Conservation (phyloP, 257 asterid genomes). For the Solanum phureja region DNA sequence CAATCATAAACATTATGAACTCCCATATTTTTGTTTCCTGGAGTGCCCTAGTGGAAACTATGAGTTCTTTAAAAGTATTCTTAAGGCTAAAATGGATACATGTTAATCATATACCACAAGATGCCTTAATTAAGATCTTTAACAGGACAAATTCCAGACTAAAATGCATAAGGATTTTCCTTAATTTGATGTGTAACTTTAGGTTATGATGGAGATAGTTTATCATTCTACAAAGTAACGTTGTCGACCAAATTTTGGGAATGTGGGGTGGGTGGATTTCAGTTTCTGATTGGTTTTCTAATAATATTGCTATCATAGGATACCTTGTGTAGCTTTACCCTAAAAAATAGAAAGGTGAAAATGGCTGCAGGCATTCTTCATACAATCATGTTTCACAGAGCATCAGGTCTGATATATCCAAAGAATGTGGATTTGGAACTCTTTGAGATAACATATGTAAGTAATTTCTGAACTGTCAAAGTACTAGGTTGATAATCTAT, state of each 20-base stretch:
- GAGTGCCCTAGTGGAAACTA: neutral
- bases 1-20: neutral
- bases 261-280: neutral
- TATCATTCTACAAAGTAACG: neutral
- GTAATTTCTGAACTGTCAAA: constrained; percentile 10
- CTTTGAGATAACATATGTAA: constrained; percentile 90
- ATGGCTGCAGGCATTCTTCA: constrained; percentile 79
- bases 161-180: neutral
- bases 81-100: neutral
- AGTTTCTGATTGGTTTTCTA: neutral
- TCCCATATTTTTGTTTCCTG: neutral
- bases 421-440: constrained; percentile 91
- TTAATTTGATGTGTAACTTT: neutral
- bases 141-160: neutral
- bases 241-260: neutral
- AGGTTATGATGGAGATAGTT: neutral
- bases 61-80: neutral
- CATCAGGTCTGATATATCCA: constrained; percentile 91
- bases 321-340: neutral
- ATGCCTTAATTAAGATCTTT: neutral
- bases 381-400: constrained; percentile 80
- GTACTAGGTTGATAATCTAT: neutral
- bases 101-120: neutral
- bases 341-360: constrained; percentile 5
- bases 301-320: neutral